Conservation (phyloP, 768 basidiomycete species). For the Xerocomellus intermedius region DNA sequence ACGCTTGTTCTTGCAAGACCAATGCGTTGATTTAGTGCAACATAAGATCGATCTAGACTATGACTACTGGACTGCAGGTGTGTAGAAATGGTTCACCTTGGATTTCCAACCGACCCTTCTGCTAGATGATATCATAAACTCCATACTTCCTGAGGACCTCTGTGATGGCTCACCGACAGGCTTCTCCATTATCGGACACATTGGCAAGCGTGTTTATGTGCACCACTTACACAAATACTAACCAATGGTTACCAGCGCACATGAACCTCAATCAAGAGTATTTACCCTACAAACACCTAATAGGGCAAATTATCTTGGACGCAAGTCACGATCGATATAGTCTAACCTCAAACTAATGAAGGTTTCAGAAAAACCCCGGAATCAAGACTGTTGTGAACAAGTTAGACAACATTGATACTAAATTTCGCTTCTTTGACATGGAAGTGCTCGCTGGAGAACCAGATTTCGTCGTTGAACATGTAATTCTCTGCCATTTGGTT, state of each 20-base stretch:
- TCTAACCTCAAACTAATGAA: constrained; percentile 8
- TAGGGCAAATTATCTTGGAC: constrained; percentile 91
- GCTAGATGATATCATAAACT: constrained; percentile 79
- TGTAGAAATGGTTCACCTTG: neutral
- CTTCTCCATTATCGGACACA: constrained; percentile 87
- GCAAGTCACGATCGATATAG: constrained; percentile 43
- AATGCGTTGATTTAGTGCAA: constrained; percentile 53
- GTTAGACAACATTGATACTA: constrained; percentile 75
- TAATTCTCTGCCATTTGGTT: constrained; percentile 37
- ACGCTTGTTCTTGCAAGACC: constrained; percentile 51
- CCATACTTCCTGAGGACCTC: constrained; percentile 77
- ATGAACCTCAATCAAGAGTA: constrained; percentile 90
- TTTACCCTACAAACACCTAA: constrained; percentile 84
- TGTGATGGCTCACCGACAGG: constrained; percentile 79
- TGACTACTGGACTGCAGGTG: constrained; percentile 87
- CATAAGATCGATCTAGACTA: constrained; percentile 72
- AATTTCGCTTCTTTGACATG: constrained; percentile 95
- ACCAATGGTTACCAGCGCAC: constrained; percentile 58
- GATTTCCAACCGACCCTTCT: neutral
- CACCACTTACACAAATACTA: neutral
- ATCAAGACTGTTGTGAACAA: constrained; percentile 95
- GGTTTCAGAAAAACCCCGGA: constrained; percentile 74
- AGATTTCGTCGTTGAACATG: constrained; percentile 84
- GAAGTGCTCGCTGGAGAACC: constrained; percentile 91
- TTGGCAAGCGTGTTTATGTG: constrained; percentile 55